These are phyloP conservation scores for Aspergillus wentii DNA, from an alignment of 495 filamentous ascomycete species.

Conservation along the genomic window DNA sequence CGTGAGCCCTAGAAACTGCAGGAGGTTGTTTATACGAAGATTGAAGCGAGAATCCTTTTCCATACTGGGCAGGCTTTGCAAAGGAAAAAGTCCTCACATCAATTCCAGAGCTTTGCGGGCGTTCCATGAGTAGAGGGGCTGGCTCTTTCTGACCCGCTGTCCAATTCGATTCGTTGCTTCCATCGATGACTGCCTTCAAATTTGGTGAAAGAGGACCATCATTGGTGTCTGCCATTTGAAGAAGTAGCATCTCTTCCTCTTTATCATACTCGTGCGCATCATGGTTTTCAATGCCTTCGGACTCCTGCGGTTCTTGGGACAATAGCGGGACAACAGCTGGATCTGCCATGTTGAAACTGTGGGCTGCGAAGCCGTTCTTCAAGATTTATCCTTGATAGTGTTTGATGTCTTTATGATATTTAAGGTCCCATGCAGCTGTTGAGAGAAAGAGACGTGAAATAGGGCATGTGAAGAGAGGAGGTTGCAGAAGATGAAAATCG, in stretches of 20 bases:
- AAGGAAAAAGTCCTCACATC: constrained; percentile 33
- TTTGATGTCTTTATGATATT: too few species aligned
- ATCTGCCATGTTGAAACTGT: not conserved
- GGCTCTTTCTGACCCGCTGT: constrained; percentile 1
- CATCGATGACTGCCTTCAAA: constrained; percentile 8
- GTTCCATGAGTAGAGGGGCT: constrained; percentile 24
- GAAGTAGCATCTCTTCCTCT: constrained; percentile 17
- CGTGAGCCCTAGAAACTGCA: too few species aligned
- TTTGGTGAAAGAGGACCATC: constrained; percentile 9
- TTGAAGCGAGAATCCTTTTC: constrained; percentile 20
- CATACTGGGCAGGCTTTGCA: constrained; percentile 22
- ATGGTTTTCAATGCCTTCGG: not conserved
- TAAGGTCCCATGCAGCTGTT: too few species aligned
- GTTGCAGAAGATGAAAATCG: too few species aligned
- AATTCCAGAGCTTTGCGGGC: constrained; percentile 23
- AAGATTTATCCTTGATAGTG: too few species aligned
- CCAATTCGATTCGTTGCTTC: not conserved
- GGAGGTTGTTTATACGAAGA: constrained; percentile 5
- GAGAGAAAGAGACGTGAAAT: too few species aligned
- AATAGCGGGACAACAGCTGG: not conserved
- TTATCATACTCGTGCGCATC: constrained; percentile 4
- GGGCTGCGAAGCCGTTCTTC: too few species aligned
- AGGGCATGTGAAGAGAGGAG: too few species aligned
- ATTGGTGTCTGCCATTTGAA: constrained; percentile 13
- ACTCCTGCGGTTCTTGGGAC: not conserved